Evolutionary conservation across 1,284 basidiomycete genomes (phyloP), one percentile per base, ranked within the genome.

Genomic region (Ganoderma leucocontextum): DNA sequence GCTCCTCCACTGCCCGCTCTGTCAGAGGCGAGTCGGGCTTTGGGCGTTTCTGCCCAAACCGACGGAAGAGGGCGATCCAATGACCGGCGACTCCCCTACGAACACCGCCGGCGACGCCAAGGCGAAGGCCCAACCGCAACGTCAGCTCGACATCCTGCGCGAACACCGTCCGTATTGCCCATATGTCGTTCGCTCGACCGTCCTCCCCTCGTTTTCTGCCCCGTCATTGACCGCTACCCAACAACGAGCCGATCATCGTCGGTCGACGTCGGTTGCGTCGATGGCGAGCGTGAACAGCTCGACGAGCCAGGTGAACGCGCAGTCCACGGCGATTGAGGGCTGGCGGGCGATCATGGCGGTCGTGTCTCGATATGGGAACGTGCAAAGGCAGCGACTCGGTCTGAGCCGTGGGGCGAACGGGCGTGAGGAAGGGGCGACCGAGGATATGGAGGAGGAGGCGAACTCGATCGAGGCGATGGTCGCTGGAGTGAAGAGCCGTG

Each of bases 141-240:
- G 91, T 60, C 86, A 85, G 39, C 88, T 94, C 66, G 92, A 95
- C 76, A 77, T 94, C 29, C 78, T 93, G 52, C 91, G 89, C 74
- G 93, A 95, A 77, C 93, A 95, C 76, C 85, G 93, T 29, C 89
- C 91, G 3, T 93, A 92, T 73, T 95, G 93, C 73, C 93, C 93
- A 25, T 95, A 93, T 71, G 86, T 92, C 60, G 89, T 91, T 33
- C 86, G 87, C 29, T 92, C 91, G 8, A 92, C 91, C 2, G 75
- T 83, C 3, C 81, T 94, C 12, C 91, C 91, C 4, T 85, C 87
- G 1, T 77, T 90, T 12, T 83, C 88, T n/a, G 75, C 81, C 12
- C 76, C 78, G 4, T 71, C 77, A 8, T n/a, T 68, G 17, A 17
- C 52, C 2, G 22, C 59, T 55, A 25, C 65, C 61, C 35, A 66